Conservation (phyloP, 179 eudicot species). For the Spinacia oleracea region DNA sequence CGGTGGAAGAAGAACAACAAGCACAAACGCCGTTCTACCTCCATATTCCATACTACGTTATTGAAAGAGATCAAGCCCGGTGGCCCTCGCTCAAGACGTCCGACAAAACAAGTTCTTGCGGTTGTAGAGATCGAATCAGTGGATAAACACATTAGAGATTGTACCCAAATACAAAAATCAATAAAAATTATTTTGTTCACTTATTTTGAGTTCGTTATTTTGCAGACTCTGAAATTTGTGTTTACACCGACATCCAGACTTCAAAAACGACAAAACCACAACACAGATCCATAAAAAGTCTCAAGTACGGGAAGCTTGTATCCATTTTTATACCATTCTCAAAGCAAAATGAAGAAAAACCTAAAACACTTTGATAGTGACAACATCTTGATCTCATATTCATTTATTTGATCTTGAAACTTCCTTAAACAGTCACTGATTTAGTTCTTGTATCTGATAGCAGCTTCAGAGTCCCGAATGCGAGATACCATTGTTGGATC, state of each 20-base stretch:
- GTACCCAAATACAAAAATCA: no score
- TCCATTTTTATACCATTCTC: neutral
- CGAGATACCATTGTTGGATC: constrained; percentile 74
- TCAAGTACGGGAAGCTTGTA: neutral
- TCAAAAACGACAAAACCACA: neutral
- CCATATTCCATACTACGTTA: no score
- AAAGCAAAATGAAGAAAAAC: neutral
- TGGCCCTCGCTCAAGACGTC: no score
- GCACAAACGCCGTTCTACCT: no score
- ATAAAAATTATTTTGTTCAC: no score
- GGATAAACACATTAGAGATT: no score
- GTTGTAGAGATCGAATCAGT: no score
- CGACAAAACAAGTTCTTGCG: no score
- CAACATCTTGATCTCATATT: neutral
- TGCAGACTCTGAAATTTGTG: no score
- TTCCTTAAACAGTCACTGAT: neutral
- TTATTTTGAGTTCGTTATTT: no score
- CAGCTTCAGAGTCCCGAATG: constrained; percentile 33
- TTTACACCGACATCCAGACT: neutral
- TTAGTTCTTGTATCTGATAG: constrained; percentile 26
- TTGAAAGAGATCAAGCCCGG: no score
- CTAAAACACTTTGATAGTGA: neutral
- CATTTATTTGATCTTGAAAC: constrained; percentile 4
- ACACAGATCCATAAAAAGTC: neutral
- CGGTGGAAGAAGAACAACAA: no score